Conservation (phyloP, 306 rosid genomes). For the Cucumis melo region DNA sequence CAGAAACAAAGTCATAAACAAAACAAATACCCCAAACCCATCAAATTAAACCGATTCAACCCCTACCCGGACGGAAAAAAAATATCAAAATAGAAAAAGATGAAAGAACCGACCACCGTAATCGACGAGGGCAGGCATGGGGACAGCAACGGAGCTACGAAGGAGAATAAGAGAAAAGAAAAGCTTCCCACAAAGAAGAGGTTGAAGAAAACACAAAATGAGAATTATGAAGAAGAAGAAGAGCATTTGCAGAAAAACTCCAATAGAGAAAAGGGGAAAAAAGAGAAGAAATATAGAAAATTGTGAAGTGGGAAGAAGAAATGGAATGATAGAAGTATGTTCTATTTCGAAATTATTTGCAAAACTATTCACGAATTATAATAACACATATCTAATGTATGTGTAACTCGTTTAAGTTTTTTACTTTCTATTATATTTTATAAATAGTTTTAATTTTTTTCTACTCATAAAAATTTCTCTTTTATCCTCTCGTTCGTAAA, state of each 20-base stretch:
- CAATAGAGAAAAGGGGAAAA: conserved; percentile 47
- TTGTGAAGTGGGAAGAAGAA: neutral
- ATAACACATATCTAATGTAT: no score
- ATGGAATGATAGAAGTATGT: neutral
- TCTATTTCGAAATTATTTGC: no score
- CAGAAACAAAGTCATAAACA: neutral
- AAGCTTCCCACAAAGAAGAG: neutral
- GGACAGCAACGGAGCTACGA: neutral
- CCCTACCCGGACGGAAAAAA: neutral
- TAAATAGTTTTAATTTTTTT: no score
- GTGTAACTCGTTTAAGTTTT: no score
- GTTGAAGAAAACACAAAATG: neutral
- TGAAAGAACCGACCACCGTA: conserved; percentile 32
- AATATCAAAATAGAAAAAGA: conserved; percentile 3
- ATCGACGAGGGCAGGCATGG: conserved; percentile 78
- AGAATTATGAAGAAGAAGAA: conserved; percentile 15
- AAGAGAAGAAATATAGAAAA: neutral
- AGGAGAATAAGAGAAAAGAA: conserved; percentile 11
- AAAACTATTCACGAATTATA: no score
- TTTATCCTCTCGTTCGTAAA: no score
- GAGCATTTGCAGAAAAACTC: conserved; percentile 69
- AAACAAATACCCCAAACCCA: neutral
- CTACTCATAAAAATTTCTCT: no score
- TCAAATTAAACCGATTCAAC: neutral
- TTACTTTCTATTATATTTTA: no score